Percentiles rank a stretch among this genome's conserved stretches.
phyloP scores from a whole-genome alignment of 306 rosid genomes.

The Quercus wislizeni region DNA sequence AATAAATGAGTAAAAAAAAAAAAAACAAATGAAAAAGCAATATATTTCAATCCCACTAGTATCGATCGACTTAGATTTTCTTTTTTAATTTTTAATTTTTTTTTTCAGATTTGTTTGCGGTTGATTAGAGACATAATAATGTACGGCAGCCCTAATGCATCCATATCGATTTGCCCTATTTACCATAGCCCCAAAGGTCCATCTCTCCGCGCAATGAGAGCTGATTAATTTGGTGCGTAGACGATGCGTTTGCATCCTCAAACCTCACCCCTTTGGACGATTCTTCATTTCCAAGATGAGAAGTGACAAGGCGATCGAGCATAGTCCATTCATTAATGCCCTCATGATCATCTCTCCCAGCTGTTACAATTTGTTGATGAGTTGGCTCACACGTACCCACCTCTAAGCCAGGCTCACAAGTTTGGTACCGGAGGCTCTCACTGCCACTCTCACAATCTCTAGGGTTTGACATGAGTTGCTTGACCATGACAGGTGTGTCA shows the following conservation, averaged over 20 bases:
- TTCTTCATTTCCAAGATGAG: slow-evolving; percentile 62
- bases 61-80: background rate
- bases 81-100: no score
- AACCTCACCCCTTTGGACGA: slow-evolving; percentile 51
- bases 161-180: slow-evolving; percentile 20
- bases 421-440: slow-evolving; percentile 55
- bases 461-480: slow-evolving; percentile 69
- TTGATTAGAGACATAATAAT: no score
- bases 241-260: slow-evolving; percentile 42
- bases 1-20: background rate
- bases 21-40: background rate
- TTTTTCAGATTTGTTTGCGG: no score
- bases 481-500: slow-evolving; percentile 39
- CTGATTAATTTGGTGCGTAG: slow-evolving; percentile 52
- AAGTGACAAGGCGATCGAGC: slow-evolving; percentile 70
- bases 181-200: slow-evolving; percentile 86
- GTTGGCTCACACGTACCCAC: slow-evolving; percentile 43
- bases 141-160: background rate
- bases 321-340: slow-evolving; percentile 73
- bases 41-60: background rate
- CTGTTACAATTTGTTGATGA: slow-evolving; percentile 35
- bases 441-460: slow-evolving; percentile 69
- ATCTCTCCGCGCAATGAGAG: slow-evolving; percentile 77
- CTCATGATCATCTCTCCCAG: slow-evolving; percentile 23
- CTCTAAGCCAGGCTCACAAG: slow-evolving; percentile 47